Conservation (phyloP, 2,329 filamentous ascomycete species). For the Trichophyton simii region DNA sequence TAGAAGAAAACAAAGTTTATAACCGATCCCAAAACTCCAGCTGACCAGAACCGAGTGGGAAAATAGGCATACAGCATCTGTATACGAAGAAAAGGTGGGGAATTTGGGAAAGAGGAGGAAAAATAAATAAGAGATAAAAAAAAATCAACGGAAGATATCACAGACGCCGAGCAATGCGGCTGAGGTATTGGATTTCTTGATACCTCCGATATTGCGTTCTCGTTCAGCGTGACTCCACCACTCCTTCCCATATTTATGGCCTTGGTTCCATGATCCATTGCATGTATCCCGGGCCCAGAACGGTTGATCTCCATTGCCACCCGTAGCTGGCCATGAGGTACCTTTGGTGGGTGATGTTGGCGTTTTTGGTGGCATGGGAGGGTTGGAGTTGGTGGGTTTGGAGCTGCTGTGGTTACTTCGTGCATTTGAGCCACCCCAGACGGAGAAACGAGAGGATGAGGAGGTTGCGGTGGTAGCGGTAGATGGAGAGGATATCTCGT, state of each 20-base stretch:
- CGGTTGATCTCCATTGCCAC: constrained; percentile 19
- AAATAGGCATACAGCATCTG: not conserved
- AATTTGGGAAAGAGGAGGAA: too few relatives aligned
- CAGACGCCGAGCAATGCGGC: not conserved
- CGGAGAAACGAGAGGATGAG: constrained; percentile 11
- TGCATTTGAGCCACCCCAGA: constrained; percentile 8
- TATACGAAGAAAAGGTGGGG: constrained; percentile 13
- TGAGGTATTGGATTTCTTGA: not conserved
- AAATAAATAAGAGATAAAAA: too few relatives aligned
- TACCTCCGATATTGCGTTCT: constrained; percentile 20
- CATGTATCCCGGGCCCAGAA: constrained; percentile 33
- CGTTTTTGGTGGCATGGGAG: constrained; percentile 11
- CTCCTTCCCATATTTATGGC: constrained; percentile 29
- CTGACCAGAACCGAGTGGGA: not conserved
- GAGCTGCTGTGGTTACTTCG: not conserved
- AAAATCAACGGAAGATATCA: constrained; percentile 8
- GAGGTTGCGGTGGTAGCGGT: constrained; percentile 9
- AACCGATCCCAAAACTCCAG: not conserved
- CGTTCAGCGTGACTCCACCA: constrained; percentile 37
- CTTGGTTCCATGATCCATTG: constrained; percentile 33
- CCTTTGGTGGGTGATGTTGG: constrained; percentile 12
- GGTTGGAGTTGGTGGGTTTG: constrained; percentile 13
- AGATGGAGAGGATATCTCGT: constrained; percentile 9
- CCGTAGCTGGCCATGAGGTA: constrained; percentile 5
- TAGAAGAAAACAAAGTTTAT: not conserved